phyloP scores from a whole-genome alignment of 352 stramenopile species.

The Phytopythium sindhum region DNA sequence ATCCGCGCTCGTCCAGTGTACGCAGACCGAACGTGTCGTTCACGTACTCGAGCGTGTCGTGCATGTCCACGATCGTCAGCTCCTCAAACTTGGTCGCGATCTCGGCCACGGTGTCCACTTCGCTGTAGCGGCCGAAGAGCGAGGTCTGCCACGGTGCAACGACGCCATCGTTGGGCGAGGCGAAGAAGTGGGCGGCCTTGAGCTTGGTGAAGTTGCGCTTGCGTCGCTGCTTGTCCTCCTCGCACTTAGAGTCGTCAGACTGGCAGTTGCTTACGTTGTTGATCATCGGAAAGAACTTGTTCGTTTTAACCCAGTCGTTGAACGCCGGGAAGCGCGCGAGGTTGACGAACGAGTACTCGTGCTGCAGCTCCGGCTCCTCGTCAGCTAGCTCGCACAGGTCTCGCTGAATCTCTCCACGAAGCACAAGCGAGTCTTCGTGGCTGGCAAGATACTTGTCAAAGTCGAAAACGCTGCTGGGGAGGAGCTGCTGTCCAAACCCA shows the following conservation, averaged over 20 bases:
- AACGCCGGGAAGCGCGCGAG: not conserved
- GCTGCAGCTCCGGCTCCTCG: constrained; percentile 18
- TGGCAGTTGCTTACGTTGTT: constrained; percentile 30
- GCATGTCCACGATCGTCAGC: constrained; percentile 7
- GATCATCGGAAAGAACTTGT: constrained; percentile 29
- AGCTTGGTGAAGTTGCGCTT: constrained; percentile 38
- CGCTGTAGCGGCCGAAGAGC: constrained; percentile 16
- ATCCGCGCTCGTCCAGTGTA: constrained; percentile 12
- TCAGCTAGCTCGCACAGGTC: constrained; percentile 33
- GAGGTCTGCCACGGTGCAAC: constrained; percentile 32
- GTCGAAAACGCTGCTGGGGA: constrained; percentile 28
- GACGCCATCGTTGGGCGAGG: constrained; percentile 24
- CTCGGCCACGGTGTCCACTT: constrained; percentile 24
- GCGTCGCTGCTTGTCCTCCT: constrained; percentile 20
- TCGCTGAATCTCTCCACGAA: constrained; percentile 2
- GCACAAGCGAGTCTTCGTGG: constrained; percentile 10
- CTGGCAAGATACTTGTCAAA: constrained; percentile 21
- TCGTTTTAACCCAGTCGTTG: constrained; percentile 10
- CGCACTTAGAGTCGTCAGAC: constrained; percentile 7
- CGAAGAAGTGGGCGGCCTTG: constrained; percentile 35
- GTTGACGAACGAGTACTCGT: constrained; percentile 38
- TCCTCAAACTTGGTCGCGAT: constrained; percentile 14
- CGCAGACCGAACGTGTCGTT: constrained; percentile 15
- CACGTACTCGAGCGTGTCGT: constrained; percentile 9
- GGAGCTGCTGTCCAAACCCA: constrained; percentile 13